Evolutionary conservation across 352 stramenopile genomes (phyloP).

Genomic region (Phytophthora sansomeana): DNA sequence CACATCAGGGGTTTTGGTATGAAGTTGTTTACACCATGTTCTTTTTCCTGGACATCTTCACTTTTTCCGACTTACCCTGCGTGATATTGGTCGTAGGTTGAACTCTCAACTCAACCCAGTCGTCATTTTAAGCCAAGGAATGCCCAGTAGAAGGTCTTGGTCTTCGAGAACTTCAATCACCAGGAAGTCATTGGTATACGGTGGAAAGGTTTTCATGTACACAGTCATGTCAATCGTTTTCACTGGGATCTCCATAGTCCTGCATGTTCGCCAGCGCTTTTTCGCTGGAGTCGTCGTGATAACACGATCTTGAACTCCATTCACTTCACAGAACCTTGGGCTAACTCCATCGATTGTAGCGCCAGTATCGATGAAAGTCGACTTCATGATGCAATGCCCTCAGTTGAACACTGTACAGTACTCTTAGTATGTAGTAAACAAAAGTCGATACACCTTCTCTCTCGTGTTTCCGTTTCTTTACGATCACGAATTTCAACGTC

Average conservation of each 20-base stretch:
- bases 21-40: too few species aligned
- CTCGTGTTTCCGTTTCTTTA: too few species aligned
- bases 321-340: slow-evolving; percentile 9
- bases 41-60: neutral
- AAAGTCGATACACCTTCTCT: too few species aligned
- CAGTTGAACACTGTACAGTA: too few species aligned
- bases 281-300: slow-evolving; percentile 7
- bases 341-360: slow-evolving; percentile 20
- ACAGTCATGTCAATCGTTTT: slow-evolving; percentile 5
- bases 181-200: slow-evolving; percentile 19
- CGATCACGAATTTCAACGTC: slow-evolving; percentile 1
- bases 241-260: slow-evolving; percentile 2
- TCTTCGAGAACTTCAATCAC: slow-evolving; percentile 12
- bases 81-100: neutral
- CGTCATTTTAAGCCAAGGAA: slow-evolving; percentile 7
- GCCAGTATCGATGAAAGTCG: slow-evolving; percentile 26
- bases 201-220: slow-evolving; percentile 13
- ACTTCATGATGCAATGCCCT: slow-evolving; percentile 26
- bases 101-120: slow-evolving; percentile 12
- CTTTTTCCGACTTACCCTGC: neutral
- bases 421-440: too few species aligned
- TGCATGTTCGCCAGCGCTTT: slow-evolving; percentile 15
- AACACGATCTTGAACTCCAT: slow-evolving; percentile 2
- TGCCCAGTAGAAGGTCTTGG: slow-evolving; percentile 17
- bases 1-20: too few species aligned